Evolutionary conservation across 2,329 filamentous ascomycete genomes (phyloP), one percentile per base, ranked within the genome.

Genomic region (Chalaropsis ovoidea): DNA sequence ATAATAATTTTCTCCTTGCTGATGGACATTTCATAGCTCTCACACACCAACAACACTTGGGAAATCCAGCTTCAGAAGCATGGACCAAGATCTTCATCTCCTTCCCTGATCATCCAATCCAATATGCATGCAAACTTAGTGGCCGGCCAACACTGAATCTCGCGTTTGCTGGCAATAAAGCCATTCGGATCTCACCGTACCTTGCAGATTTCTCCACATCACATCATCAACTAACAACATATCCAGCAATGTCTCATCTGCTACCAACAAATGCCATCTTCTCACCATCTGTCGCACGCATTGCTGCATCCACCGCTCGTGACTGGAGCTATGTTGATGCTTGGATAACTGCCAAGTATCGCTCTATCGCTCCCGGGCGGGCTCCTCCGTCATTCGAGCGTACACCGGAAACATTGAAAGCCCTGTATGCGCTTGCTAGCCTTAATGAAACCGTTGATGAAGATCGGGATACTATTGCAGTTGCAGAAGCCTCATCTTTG

Each of bases 291-390:
- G 77, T 86, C 41, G 84, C 85, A 63, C 87, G 90, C 67, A 86
- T 88, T 68, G 88, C 90, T 70, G 88, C 89, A 68, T 88, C 88
- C 13, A 86, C 88, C 69, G 89, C 90, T 60, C 92, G 93, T 73
- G 92, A 96, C 76, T 97, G 93, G 93, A 86, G 86, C 65, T 90
- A 89, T 70, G 82, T 96, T 70, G 90, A 95, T 75, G 79, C 80
- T 70, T 97, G 93, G 92, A 83, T 96, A 11, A 79, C 81, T 58
- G 81, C 82, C 67, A 88, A 88, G 72, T 89, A 88, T 70, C 79
- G 79, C 58, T 79, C 79, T 56, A 17, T 27, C 41, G 24, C 42
- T n/a, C 80, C 81, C 56, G 81, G 83, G 39, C 82, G 82, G 58
- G 73, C 81, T 0, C 77, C 86, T 0, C 91, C 90, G 0, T 73